Conservation (phyloP, 345 rosid genomes). For the Camelina neglecta region DNA sequence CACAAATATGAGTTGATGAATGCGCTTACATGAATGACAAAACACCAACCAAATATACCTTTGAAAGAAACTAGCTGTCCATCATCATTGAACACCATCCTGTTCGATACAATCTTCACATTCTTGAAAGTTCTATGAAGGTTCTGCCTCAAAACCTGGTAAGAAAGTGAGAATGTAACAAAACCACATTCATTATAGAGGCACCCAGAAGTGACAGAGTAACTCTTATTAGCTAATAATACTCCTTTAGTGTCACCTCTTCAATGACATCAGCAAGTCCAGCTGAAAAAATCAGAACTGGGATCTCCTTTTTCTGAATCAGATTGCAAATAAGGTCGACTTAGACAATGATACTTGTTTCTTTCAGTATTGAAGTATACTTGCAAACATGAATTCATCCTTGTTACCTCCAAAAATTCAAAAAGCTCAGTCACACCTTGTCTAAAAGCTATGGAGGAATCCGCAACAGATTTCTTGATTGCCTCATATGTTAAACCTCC, state of each 20-base stretch:
- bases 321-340: background rate
- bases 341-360: background rate
- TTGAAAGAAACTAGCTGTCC: conserved; percentile 75
- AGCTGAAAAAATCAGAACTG: conserved; percentile 88
- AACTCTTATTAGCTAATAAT: background rate
- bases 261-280: conserved; percentile 96
- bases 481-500: conserved; percentile 88
- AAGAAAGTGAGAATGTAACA: conserved; percentile 22
- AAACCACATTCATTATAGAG: background rate
- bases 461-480: conserved; percentile 67
- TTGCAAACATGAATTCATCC: conserved; percentile 8
- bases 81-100: conserved; percentile 67
- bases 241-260: conserved; percentile 60
- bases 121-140: conserved; percentile 71
- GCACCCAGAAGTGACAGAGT: background rate
- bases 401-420: conserved; percentile 75
- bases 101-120: conserved; percentile 78
- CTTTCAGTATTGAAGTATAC: background rate
- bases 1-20: background rate
- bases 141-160: conserved; percentile 87
- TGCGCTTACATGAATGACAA: background rate
- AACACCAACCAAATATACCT: conserved; percentile 54
- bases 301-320: conserved; percentile 72
- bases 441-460: conserved; percentile 72
- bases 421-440: conserved; percentile 80